These are phyloP conservation scores for Anaeramoeba flamelloides DNA, from an alignment of 78 protist genomes.

Conservation along the genomic window DNA sequence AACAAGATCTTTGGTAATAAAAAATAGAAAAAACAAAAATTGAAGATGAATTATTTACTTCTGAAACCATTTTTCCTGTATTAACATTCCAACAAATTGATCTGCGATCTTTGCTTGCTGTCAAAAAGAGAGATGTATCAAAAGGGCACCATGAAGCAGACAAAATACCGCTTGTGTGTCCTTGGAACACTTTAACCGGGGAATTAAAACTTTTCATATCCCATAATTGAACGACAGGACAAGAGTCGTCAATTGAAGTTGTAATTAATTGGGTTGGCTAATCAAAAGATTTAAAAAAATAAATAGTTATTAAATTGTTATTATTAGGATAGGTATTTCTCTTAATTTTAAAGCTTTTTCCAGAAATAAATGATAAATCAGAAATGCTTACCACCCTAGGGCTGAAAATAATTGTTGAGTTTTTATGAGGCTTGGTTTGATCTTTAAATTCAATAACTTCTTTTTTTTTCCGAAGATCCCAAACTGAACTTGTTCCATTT, in stretches of 20 bases:
- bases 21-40: slow-evolving; percentile 4
- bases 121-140: slow-evolving; percentile 45
- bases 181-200: slow-evolving; percentile 38
- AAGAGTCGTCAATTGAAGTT: slow-evolving; percentile 66
- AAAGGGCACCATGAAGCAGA: slow-evolving; percentile 69
- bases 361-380: no score
- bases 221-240: slow-evolving; percentile 74
- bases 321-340: no score
- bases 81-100: slow-evolving; percentile 68
- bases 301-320: no score
- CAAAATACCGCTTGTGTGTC: slow-evolving; percentile 61
- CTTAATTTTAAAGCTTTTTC: no score
- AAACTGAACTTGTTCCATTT: slow-evolving; percentile 45
- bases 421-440: no score
- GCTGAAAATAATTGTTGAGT: no score
- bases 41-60: slow-evolving; percentile 14
- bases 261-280: slow-evolving; percentile 50
- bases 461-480: slow-evolving; percentile 56
- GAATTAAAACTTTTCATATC: slow-evolving; percentile 54
- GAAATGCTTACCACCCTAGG: slow-evolving; percentile 69
- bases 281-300: neutral
- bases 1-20: no score
- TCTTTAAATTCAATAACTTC: slow-evolving; percentile 41
- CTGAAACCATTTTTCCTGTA: slow-evolving; percentile 43
- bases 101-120: slow-evolving; percentile 62